phyloP scores from a whole-genome alignment of 2,329 filamentous ascomycete genomes.

The Leptographium flavum region DNA sequence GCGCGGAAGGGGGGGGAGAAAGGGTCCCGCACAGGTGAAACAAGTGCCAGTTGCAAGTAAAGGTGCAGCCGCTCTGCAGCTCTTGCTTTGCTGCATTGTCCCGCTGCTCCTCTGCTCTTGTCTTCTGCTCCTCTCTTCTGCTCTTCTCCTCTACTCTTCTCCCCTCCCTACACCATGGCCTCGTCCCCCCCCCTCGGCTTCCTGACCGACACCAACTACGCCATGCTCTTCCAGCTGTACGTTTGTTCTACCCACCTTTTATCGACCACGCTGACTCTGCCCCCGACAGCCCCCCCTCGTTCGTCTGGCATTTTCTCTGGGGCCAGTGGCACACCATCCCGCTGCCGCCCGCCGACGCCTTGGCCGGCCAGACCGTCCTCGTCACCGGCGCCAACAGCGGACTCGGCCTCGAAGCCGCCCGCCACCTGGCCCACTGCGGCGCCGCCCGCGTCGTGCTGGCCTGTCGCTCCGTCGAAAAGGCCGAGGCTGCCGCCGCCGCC shows the following conservation, averaged over 20 bases:
- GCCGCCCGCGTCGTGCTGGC: conserved; percentile 24
- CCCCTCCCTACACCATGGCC: background rate
- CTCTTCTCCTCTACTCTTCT: background rate
- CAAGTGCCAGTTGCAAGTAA: too few relatives aligned
- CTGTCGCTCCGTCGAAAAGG: conserved; percentile 21
- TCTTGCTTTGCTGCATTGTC: background rate
- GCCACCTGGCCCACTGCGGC: conserved; percentile 22
- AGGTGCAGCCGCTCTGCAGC: too few relatives aligned
- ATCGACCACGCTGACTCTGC: background rate
- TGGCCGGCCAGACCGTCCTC: conserved; percentile 17
- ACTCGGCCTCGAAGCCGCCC: conserved; percentile 23
- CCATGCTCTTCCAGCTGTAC: conserved; percentile 2
- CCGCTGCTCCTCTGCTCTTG: background rate
- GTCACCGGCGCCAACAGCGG: conserved; percentile 25
- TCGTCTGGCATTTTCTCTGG: conserved; percentile 8
- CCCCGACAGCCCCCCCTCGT: conserved; percentile 4
- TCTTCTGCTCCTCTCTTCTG: background rate
- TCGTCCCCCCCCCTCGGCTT: conserved; percentile 1
- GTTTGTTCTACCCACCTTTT: too few relatives aligned
- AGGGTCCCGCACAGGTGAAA: too few relatives aligned
- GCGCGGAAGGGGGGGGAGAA: too few relatives aligned
- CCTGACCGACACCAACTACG: conserved; percentile 7
- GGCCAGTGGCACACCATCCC: conserved; percentile 11
- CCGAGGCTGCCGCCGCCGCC: conserved; percentile 22
- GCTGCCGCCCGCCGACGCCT: conserved; percentile 10